Percentiles rank a stretch among this genome's conserved stretches.
Evolutionary conservation across 768 basidiomycete genomes (phyloP).

Genomic region (Ephemerocybe angulata): DNA sequence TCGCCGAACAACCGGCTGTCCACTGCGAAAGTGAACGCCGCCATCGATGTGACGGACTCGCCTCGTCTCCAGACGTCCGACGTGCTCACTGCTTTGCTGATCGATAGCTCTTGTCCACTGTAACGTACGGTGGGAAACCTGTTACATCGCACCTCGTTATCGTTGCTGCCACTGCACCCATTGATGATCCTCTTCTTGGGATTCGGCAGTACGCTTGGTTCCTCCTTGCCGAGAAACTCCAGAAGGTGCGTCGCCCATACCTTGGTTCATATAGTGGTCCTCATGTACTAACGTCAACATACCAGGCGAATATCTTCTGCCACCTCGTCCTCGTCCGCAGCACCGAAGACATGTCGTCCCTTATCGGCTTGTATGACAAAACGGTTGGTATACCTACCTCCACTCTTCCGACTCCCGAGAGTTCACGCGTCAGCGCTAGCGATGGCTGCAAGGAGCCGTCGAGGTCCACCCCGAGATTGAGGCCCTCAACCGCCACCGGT

Average conservation of each 20-base stretch:
- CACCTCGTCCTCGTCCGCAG: not conserved
- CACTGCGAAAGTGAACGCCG: constrained; percentile 1
- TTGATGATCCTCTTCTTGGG: not conserved
- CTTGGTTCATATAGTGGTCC: not conserved
- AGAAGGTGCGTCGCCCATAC: not conserved
- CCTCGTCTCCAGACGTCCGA: not conserved
- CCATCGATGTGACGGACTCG: not conserved
- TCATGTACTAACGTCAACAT: too few species aligned
- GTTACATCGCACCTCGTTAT: not conserved
- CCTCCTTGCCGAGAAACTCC: not conserved
- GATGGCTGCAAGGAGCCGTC: not conserved
- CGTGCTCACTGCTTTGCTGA: not conserved
- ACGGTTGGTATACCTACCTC: not conserved
- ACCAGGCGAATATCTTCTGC: not conserved
- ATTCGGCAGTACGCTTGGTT: constrained; percentile 3
- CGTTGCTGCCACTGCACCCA: not conserved
- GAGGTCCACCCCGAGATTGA: not conserved
- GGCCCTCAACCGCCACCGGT: not conserved
- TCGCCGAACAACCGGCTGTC: not conserved
- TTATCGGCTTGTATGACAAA: not conserved
- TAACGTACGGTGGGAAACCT: not conserved
- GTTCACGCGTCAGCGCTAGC: not conserved
- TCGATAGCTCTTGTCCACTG: not conserved
- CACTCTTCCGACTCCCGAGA: not conserved
- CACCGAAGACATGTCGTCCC: not conserved